phyloP scores from a whole-genome alignment of 2,329 filamentous ascomycete genomes.

The Xylaria sp. region DNA sequence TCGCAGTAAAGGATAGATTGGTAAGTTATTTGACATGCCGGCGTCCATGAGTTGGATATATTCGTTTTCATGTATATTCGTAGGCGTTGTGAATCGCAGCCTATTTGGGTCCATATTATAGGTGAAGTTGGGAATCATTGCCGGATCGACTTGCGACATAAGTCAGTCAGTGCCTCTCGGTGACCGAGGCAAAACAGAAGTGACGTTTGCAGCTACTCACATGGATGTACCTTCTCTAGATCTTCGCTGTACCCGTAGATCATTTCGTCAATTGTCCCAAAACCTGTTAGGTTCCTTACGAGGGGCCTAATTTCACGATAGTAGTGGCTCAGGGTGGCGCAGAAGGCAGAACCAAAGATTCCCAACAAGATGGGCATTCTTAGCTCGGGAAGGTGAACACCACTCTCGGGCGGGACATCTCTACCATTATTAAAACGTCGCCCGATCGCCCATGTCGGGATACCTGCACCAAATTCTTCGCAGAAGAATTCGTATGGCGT shows the following conservation, averaged over 20 bases:
- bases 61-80: conserved; percentile 71
- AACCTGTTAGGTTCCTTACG: conserved; percentile 74
- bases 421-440: conserved; percentile 77
- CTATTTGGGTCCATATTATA: conserved; percentile 77
- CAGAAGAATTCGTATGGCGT: conserved; percentile 96
- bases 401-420: conserved; percentile 67
- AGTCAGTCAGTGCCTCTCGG: too few relatives aligned
- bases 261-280: conserved; percentile 78
- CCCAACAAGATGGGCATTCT: conserved; percentile 85
- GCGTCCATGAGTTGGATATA: conserved; percentile 92
- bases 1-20: conserved; percentile 90
- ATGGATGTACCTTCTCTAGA: conserved; percentile 89
- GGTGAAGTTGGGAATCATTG: conserved; percentile 86
- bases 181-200: neutral
- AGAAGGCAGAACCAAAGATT: conserved; percentile 97
- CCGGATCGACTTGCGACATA: conserved; percentile 70
- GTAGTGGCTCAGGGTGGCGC: conserved; percentile 93
- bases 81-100: conserved; percentile 77
- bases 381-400: conserved; percentile 79
- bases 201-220: conserved; percentile 9
- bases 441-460: conserved; percentile 93
- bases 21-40: conserved; percentile 97
- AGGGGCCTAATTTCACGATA: conserved; percentile 92
- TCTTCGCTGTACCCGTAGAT: conserved; percentile 84
- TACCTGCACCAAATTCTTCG: conserved; percentile 88